These are phyloP conservation scores for Quaeritorhiza haematococci DNA, from an alignment of 371 early-diverging fungal genomes.

Conservation along the genomic window DNA sequence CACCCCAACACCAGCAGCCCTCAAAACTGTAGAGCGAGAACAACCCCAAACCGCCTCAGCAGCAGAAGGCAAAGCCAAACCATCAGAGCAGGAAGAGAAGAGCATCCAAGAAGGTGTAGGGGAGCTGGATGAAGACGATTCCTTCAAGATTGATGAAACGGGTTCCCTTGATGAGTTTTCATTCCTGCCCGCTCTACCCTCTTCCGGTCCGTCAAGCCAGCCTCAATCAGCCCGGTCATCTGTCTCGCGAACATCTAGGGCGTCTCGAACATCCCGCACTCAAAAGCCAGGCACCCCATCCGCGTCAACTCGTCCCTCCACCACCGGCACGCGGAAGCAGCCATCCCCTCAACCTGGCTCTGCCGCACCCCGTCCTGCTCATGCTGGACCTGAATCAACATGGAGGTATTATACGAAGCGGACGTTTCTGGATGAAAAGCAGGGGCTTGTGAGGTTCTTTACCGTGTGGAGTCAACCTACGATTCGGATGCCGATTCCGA, in stretches of 20 bases:
- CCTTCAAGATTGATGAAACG: too few relatives aligned
- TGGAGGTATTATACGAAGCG: not conserved
- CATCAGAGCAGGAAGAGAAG: not conserved
- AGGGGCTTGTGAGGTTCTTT: conserved; percentile 4
- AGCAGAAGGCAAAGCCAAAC: not conserved
- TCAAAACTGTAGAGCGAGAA: too few relatives aligned
- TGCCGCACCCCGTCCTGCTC: too few relatives aligned
- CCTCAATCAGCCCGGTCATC: too few relatives aligned
- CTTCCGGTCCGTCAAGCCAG: not conserved
- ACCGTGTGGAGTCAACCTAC: conserved; percentile 14
- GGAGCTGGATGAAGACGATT: not conserved
- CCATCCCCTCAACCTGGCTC: not conserved
- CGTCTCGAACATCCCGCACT: not conserved
- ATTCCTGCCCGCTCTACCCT: not conserved
- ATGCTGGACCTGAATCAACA: not conserved
- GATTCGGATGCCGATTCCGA: conserved; percentile 7
- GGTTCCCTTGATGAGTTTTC: too few relatives aligned
- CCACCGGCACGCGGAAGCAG: not conserved
- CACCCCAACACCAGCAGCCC: not conserved
- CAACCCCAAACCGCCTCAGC: too few relatives aligned
- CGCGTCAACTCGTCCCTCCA: not conserved
- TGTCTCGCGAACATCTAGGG: too few relatives aligned
- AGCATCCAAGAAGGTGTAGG: not conserved
- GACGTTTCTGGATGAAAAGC: not conserved
- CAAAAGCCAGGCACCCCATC: not conserved